A percentile compares a stretch with the other conserved stretches of the same genome.
phyloP scores from a whole-genome alignment of 2,329 filamentous ascomycete genomes.

The Botryotinia calthae region DNA sequence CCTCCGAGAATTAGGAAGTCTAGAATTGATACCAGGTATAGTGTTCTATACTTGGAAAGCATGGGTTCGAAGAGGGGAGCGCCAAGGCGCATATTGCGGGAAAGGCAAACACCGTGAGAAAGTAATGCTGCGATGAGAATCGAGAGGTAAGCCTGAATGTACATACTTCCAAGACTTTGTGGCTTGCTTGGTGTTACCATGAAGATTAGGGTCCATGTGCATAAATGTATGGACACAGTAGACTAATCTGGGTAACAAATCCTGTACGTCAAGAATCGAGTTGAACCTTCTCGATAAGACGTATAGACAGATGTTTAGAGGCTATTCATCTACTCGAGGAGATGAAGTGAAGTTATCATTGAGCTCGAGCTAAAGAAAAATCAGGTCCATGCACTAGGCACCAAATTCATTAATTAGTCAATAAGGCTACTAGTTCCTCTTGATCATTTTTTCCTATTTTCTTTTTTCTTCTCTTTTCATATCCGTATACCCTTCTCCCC shows the following conservation, averaged over 20 bases:
- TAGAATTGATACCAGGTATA: not conserved
- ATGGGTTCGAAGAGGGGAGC: not conserved
- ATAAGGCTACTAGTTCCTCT: not conserved
- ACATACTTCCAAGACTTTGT: not conserved
- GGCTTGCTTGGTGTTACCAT: not conserved
- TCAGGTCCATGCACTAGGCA: not conserved
- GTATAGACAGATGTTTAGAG: not conserved
- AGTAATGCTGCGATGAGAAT: not conserved
- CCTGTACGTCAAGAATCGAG: not conserved
- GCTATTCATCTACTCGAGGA: not conserved
- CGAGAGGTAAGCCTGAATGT: not conserved
- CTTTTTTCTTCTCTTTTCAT: not conserved
- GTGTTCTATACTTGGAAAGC: not conserved
- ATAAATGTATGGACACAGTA: not conserved
- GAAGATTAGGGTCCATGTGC: not conserved
- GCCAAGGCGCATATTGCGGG: conserved; percentile 8
- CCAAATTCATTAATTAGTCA: not conserved
- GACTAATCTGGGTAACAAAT: not conserved
- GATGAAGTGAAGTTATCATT: not conserved
- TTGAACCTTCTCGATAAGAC: not conserved
- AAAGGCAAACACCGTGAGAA: conserved; percentile 3
- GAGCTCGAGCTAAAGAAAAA: not conserved
- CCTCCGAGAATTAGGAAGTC: not conserved
- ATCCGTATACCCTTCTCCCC: not conserved
- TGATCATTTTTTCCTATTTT: not conserved